These are phyloP conservation scores for Rhododendron mucronatum DNA, from an alignment of 148 eudicot genomes.

Conservation along the genomic window DNA sequence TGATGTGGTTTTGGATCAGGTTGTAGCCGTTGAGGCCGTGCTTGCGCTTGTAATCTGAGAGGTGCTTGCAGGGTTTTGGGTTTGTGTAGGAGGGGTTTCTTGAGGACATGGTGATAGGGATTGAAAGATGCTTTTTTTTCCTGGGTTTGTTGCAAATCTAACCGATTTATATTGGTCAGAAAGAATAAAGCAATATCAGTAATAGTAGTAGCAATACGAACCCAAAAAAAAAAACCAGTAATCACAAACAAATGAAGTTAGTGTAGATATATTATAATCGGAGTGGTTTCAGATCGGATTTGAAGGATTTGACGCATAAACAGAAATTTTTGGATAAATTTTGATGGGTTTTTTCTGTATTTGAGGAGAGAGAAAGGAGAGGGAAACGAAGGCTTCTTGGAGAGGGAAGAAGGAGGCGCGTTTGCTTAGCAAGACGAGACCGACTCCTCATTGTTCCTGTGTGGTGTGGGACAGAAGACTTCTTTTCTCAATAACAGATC, in stretches of 20 bases:
- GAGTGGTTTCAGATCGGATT: neutral
- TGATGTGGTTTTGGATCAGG: constrained; percentile 34
- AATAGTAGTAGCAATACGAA: neutral
- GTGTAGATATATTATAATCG: neutral
- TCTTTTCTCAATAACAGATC: neutral
- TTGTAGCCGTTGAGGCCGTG: constrained; percentile 43
- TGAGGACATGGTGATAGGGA: constrained; percentile 5
- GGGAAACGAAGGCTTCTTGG: neutral
- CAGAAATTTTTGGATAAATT: neutral
- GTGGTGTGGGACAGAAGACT: neutral
- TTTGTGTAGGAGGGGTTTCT: constrained; percentile 16
- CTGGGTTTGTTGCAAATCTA: neutral
- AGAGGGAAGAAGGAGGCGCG: neutral
- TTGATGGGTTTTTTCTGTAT: neutral
- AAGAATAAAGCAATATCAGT: neutral
- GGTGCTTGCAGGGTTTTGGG: constrained; percentile 60
- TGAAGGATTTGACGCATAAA: neutral
- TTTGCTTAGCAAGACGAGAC: constrained; percentile 2
- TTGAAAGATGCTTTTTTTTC: neutral
- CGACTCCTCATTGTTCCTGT: neutral
- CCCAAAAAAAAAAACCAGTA: too few relatives aligned
- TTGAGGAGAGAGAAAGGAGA: neutral
- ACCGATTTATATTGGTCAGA: neutral
- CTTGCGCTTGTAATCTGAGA: constrained; percentile 47
- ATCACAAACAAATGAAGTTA: neutral